Conservation (phyloP, 2,329 filamentous ascomycete species). For the Tolypocladium paradoxum region DNA sequence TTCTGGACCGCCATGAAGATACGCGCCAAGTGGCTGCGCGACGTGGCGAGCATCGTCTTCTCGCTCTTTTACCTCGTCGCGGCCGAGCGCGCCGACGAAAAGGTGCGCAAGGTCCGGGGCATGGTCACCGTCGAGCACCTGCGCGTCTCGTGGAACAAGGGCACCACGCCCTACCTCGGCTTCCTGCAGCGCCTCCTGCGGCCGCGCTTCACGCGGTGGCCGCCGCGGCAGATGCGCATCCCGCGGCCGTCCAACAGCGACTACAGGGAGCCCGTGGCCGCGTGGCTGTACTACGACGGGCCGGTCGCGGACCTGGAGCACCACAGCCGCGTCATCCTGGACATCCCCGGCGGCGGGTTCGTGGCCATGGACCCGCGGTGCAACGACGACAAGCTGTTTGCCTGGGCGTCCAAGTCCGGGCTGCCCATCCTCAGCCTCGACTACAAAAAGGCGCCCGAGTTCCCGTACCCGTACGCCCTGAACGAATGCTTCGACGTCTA, state of each 20-base stretch:
- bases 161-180: conserved; percentile 73
- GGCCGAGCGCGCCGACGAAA: conserved; percentile 90
- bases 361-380: conserved; percentile 94
- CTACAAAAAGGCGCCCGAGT: conserved; percentile 51
- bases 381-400: conserved; percentile 86
- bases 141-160: conserved; percentile 91
- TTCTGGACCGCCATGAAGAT: conserved; percentile 99
- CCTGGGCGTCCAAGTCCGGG: conserved; percentile 83
- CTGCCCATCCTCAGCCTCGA: conserved; percentile 86
- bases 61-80: conserved; percentile 85
- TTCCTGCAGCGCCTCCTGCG: conserved; percentile 63
- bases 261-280: conserved; percentile 72
- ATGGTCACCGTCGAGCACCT: conserved; percentile 85
- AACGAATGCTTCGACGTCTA: conserved; percentile 41
- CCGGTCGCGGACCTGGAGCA: conserved; percentile 65
- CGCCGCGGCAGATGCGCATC: conserved; percentile 74
- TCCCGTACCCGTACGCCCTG: conserved; percentile 35
- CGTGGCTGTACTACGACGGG: conserved; percentile 92
- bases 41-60: conserved; percentile 74
- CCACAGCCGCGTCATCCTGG: conserved; percentile 70
- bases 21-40: conserved; percentile 63
- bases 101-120: conserved; percentile 81
- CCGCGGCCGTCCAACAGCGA: conserved; percentile 68
- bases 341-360: conserved; percentile 89
- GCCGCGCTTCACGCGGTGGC: conserved; percentile 70